A percentile compares a stretch with the other conserved stretches of the same genome.
Conservation (phyloP, 129 eudicot genomes). For the Flaveria trinervia region DNA sequence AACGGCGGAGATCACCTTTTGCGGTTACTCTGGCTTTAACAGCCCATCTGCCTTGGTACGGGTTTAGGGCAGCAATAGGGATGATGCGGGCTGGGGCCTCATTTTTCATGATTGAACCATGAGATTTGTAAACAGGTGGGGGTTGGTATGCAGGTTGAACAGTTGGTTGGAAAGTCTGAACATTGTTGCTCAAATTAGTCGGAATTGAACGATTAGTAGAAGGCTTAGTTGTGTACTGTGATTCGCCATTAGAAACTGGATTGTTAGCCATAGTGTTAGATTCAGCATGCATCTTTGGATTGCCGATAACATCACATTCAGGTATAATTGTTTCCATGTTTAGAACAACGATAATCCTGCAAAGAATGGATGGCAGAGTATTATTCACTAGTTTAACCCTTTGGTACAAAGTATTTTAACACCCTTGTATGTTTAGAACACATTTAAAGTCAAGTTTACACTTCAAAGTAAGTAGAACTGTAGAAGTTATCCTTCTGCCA, state of each 20-base stretch:
- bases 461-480: background rate
- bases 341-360: slow-evolving; percentile 79
- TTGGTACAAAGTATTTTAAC: background rate
- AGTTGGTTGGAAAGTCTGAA: slow-evolving; percentile 63
- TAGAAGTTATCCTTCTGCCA: slow-evolving; percentile 10
- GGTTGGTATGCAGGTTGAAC: slow-evolving; percentile 96
- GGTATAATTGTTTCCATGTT: slow-evolving; percentile 91
- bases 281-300: slow-evolving; percentile 51
- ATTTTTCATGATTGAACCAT: slow-evolving; percentile 90
- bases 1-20: slow-evolving; percentile 86
- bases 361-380: slow-evolving; percentile 26
- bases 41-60: slow-evolving; percentile 99
- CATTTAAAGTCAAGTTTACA: background rate
- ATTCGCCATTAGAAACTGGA: slow-evolving; percentile 37
- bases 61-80: slow-evolving; percentile 88
- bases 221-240: slow-evolving; percentile 31
- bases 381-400: background rate
- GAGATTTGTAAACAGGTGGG: slow-evolving; percentile 83
- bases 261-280: slow-evolving; percentile 46
- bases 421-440: slow-evolving; percentile 19
- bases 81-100: slow-evolving; percentile 97
- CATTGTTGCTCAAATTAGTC: slow-evolving; percentile 36
- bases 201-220: slow-evolving; percentile 27
- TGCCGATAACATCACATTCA: slow-evolving; percentile 76
- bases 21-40: slow-evolving; percentile 96